Base-by-base conservation (phyloP, 192 early-diverging fungal genomes). In the Rhizophlyctis rosea region DNA sequence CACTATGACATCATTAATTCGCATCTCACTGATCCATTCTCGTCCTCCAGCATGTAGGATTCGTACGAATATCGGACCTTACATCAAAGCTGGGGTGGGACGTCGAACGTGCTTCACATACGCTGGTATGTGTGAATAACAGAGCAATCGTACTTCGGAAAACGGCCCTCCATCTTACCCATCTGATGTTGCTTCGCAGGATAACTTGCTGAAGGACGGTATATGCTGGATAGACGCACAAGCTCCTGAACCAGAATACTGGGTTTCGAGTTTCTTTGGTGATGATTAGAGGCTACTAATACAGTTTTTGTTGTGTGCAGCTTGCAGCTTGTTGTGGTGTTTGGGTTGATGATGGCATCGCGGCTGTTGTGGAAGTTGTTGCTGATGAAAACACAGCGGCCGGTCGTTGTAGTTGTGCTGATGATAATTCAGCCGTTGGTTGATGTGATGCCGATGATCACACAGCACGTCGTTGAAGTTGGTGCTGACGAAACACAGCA, bases 201-300 rank as follows among this genome's bases (percentile, higher is more conserved):
- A 89, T 50, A 82, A 81, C 21, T 66, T 90, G 23, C 57, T 90
- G 56, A 78, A 84, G 32, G 89, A 90, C 57, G 85, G 88, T 18
- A 68, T 92, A 16, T 87, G 84, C 57, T 92, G 90, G 90, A 73
- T 90, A 23, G 90, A 92, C 64, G 54, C 59, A 52, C 83, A 87
- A 64, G 75, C 65, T 34, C 56, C 78, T 34, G 76, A 80, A 32
- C 57, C 61, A 34, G 34, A 70, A 48, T 79, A 72, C 44, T 79
- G 73, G 73, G 71, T 79, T 18, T 58, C 71, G 32, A 64, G 73
- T n/a, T 68, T 79, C 47, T 76, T 73, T 61, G 59, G 5, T 52
- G 39, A 44, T 44, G 36, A 57, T 34, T 13, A 59, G 5, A 24
- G 5, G 13, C 55, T 57, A 18, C 55, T 9, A 33, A 35, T 28